Base-by-base conservation (phyloP, 2,329 filamentous ascomycete species). In the Colletotrichum musicola region DNA sequence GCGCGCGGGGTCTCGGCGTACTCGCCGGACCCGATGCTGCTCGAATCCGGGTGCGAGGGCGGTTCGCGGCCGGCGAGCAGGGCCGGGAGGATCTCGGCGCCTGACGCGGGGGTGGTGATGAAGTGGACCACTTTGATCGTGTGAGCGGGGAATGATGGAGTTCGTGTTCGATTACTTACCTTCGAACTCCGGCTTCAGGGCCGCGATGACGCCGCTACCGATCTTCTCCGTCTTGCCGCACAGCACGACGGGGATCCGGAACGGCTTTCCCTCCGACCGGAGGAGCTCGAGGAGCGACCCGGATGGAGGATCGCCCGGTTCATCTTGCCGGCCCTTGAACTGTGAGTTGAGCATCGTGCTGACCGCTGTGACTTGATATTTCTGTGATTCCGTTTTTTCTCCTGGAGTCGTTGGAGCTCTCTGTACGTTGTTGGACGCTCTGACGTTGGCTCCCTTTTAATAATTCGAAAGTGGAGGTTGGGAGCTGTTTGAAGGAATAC, bases 111-210 rank as follows among this genome's bases (percentile, higher is more conserved):
- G 7, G 71, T 46, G 2, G 49, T 50, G 61, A 71, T n/a, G 59
- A 71, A 72, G 38, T 72, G 71, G 42, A 71, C 50, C 46, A 69
- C 67, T 72, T 38, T 49, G 46, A 16, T 18, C 20, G 10, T 18
- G 18, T 22, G 7, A 20, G 12, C 10, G 4, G 18, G 20, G 30
- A 6, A 30, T 7, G 20, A 13, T 5, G 6, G 40, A 50, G 46
- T 18, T 14, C n/a, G 20, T 16, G 7, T 49, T 35, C 27, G 18
- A 13, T 14, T 51, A 18, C 73, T 22, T 12, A 74, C 75, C 74
- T 40, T 76, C 74, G 25, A 72, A 75, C 27, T 76, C 74, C 4
- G 74, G 74, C 57, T 72, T 74, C 27, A 76, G 59, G 20, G 71
- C 72, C 22, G 66, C 66, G 27, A 76, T 73, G 42, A 76, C 73